Base-by-base conservation (phyloP, 768 basidiomycete species). In the Kwoniella pini region DNA sequence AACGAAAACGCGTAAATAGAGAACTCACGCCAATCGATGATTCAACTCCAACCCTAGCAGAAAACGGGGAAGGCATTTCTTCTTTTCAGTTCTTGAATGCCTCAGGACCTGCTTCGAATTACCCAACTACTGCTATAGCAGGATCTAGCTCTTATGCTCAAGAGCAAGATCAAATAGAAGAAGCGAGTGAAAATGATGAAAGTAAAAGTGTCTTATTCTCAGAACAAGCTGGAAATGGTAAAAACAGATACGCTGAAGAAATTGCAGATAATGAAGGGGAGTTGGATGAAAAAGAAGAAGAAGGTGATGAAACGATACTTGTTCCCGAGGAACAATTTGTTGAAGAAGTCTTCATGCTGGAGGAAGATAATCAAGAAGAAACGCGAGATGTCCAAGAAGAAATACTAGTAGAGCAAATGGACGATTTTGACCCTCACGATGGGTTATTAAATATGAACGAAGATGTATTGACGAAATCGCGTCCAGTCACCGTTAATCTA, bases 151-250 rank as follows among this genome's bases (percentile, higher is more conserved):
- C 59, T 24, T 61, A 61, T 40, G 36, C 33, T 22, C 52, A 48
- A 13, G 42, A 39, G 31, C 21, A 28, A 12, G 50, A 48, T 21
- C 28, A 38, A 12, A 19, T 13, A 33, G 33, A 45, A 21, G 59
- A 30, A 11, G 59, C 55, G 15, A 52, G 46, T n/a, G 59, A 61
- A 56, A 52, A 39, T n/a, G 59, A 61, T 51, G 54, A 38, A 30
- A 50, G 48, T 50, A 50, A 50, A 19, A 62, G 60, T 43, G 54
- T 62, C 1, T 19, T 62, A 39, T 62, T 62, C 22, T 62, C 60
- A 2, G 60, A 62, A 44, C 53, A 56, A 30, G 24, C 54, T 19
- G 60, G 54, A 42, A 56, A 27, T 22, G 27, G 50, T 30, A 33
- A 54, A 39, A 30, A 55, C 48, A 38, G 54, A 28, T 19, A 57